Evolutionary conservation across 208 protist species (phyloP), one percentile per base, ranked within the genome.

Genomic region (Leishmania braziliensis): DNA sequence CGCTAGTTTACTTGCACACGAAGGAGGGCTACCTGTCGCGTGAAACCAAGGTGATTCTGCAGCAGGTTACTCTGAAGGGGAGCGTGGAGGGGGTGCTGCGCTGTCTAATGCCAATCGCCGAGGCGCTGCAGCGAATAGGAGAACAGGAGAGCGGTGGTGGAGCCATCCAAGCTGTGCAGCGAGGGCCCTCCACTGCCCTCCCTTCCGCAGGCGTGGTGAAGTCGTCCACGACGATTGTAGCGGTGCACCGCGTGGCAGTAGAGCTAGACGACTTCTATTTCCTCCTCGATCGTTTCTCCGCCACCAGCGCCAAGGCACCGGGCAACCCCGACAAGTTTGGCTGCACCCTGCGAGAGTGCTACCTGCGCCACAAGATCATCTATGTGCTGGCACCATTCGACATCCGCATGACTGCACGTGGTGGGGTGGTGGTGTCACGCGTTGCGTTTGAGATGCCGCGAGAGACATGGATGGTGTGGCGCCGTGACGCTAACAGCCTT

Each of bases 331-430:
- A 56, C 36, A 81, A 84, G 79, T 62, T 84, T n/a, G 86, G 82
- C 79, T 89, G 86, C 86, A 89, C 86, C 43, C 56, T 89, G 79
- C 86, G 79, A 18, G 71, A 77, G 33, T 78, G 76, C 39, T 81
- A 80, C 77, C 68, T 89, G 71, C 83, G 78, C 68, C 83, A 77
- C 62, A 75, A 77, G 60, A 79, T 36, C 46, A 68, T 33, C 43
- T 85, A 82, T 53, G 68, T 90, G 5, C 14, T 90, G 48, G 63
- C 81, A 48, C 87, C 87, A 53, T 8, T 90, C 4, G 84, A 83
- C 54, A 82, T 88, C 66, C 78, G 77, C 70, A 85, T 88, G 84
- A 80, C 71, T 2, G 58, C 84, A 0, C 76, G 66, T 69, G 82
- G 80, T 66, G 74, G 70, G 56, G 75, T 90, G 12, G 65, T 84